Percentiles rank a stretch among this genome's conserved stretches.
phyloP scores from a whole-genome alignment of 2,329 filamentous ascomycete genomes.

The Cladosporium sp. region DNA sequence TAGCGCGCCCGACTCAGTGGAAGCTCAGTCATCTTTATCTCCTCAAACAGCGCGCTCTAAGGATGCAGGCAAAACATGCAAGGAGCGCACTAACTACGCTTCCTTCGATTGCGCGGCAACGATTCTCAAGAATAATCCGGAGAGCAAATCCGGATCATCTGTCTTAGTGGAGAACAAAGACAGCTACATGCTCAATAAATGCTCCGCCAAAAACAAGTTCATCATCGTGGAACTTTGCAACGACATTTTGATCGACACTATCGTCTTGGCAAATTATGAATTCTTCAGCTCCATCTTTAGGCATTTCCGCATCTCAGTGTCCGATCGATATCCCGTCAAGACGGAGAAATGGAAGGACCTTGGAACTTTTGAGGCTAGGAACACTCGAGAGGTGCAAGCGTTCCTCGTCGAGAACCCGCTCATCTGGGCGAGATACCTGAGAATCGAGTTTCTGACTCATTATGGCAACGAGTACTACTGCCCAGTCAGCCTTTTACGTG shows the following conservation, averaged over 20 bases:
- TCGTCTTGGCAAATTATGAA: conserved; percentile 97
- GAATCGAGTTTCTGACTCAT: conserved; percentile 86
- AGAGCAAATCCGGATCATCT: conserved; percentile 82
- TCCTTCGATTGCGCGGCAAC: conserved; percentile 96
- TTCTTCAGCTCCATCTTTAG: conserved; percentile 98
- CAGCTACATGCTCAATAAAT: conserved; percentile 95
- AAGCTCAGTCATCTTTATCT: conserved; percentile 34
- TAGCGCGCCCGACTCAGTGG: not conserved
- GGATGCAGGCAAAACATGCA: conserved; percentile 94
- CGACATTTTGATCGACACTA: conserved; percentile 79
- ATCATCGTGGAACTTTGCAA: conserved; percentile 92
- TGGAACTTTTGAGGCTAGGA: conserved; percentile 84
- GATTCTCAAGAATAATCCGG: conserved; percentile 80
- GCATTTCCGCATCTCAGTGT: conserved; percentile 85
- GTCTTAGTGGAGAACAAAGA: conserved; percentile 96
- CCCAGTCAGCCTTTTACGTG: conserved; percentile 80
- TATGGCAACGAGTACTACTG: conserved; percentile 98
- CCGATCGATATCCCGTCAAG: conserved; percentile 91
- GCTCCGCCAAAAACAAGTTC: conserved; percentile 81
- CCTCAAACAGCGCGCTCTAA: conserved; percentile 58
- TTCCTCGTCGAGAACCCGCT: conserved; percentile 91
- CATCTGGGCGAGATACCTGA: conserved; percentile 91
- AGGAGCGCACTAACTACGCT: conserved; percentile 94
- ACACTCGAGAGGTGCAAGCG: conserved; percentile 88
- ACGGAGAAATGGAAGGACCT: conserved; percentile 85